Percentiles rank a stretch among this genome's conserved stretches.
Conservation (phyloP, 345 rosid species). For the Pistacia atlantica region DNA sequence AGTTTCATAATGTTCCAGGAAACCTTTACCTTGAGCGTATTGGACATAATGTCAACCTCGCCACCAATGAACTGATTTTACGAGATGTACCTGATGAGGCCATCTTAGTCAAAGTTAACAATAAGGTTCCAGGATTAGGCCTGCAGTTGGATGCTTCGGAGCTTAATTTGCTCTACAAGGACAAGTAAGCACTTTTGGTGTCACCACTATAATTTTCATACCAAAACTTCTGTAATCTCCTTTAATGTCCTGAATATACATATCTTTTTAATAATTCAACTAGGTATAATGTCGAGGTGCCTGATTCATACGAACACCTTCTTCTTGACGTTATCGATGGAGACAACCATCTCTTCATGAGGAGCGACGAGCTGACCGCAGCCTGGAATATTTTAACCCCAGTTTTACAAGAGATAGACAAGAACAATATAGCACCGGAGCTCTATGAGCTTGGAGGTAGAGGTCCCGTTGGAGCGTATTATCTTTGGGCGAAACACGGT, state of each 20-base stretch:
- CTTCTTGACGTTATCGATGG: constrained; percentile 83
- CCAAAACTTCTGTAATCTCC: background rate
- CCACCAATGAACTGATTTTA: constrained; percentile 68
- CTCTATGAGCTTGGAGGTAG: constrained; percentile 73
- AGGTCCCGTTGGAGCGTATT: constrained; percentile 71
- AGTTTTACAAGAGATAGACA: constrained; percentile 55
- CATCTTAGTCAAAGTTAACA: constrained; percentile 69
- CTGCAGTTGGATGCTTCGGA: constrained; percentile 78
- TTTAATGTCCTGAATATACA: background rate
- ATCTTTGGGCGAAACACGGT: constrained; percentile 76
- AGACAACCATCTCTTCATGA: constrained; percentile 79
- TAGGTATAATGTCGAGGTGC: constrained; percentile 65
- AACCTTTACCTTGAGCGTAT: constrained; percentile 60
- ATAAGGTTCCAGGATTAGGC: constrained; percentile 73
- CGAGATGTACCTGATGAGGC: constrained; percentile 71
- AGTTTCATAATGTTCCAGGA: constrained; percentile 68
- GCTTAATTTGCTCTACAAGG: constrained; percentile 75
- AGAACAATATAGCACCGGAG: constrained; percentile 54
- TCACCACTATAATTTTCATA: background rate
- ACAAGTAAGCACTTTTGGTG: constrained; percentile 42
- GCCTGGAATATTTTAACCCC: constrained; percentile 71
- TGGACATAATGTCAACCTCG: constrained; percentile 50
- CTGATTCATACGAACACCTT: constrained; percentile 80
- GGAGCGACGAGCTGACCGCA: constrained; percentile 81
- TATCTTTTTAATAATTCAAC: constrained; percentile 4